Evolutionary conservation across 495 filamentous ascomycete species (phyloP).

Genomic region (Penicillium robsamsonii): DNA sequence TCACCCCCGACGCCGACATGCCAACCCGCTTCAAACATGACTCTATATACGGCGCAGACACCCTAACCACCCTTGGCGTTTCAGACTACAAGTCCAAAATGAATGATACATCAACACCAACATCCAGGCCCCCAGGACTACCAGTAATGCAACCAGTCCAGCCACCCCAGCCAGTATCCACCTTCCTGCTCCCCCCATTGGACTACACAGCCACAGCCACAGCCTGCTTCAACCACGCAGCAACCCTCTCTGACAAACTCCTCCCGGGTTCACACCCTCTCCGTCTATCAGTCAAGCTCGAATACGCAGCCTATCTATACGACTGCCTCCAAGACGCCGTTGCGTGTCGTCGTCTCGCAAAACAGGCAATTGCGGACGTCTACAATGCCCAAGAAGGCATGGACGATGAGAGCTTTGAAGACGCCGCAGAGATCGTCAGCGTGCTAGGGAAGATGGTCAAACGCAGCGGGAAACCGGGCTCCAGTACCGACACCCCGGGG

Average conservation of each 20-base stretch:
- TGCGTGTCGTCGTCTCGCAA: constrained; percentile 70
- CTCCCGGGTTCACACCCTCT: constrained; percentile 88
- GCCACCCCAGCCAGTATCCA: constrained; percentile 47
- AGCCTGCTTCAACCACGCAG: constrained; percentile 75
- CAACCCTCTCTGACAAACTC: constrained; percentile 66
- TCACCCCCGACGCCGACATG: constrained; percentile 45
- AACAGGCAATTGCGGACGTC: constrained; percentile 81
- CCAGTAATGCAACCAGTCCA: constrained; percentile 33
- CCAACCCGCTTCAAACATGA: constrained; percentile 27
- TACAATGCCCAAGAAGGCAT: constrained; percentile 88
- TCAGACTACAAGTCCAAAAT: constrained; percentile 1
- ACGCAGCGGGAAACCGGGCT: constrained; percentile 49
- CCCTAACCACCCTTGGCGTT: constrained; percentile 11
- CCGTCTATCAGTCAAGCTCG: constrained; percentile 84
- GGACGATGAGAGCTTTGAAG: constrained; percentile 84
- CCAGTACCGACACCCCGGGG: constrained; percentile 28
- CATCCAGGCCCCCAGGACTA: constrained; percentile 40
- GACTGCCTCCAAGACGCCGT: constrained; percentile 85
- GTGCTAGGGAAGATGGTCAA: constrained; percentile 77
- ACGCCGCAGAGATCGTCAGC: constrained; percentile 71
- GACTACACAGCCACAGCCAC: constrained; percentile 84
- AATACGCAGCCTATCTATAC: constrained; percentile 92
- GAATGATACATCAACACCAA: constrained; percentile 1
- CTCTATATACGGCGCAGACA: constrained; percentile 30
- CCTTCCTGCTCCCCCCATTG: constrained; percentile 72